These are phyloP conservation scores for Wilcoxina mikolae DNA, from an alignment of 495 filamentous ascomycete genomes.

Conservation along the genomic window DNA sequence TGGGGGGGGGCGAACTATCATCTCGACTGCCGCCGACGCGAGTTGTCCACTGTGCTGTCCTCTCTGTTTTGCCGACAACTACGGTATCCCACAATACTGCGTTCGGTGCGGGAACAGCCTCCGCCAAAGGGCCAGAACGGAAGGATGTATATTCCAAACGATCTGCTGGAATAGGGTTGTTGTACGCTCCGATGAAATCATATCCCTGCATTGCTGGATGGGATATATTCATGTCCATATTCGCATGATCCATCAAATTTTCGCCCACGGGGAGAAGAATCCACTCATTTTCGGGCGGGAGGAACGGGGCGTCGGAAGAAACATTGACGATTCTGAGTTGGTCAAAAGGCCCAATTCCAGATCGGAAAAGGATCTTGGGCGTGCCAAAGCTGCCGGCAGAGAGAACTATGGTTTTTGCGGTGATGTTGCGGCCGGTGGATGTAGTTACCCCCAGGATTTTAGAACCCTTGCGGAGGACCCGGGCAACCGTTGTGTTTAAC, in stretches of 20 bases:
- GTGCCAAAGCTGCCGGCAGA: slow-evolving; percentile 55
- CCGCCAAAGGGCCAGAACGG: slow-evolving; percentile 48
- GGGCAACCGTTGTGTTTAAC: slow-evolving; percentile 48
- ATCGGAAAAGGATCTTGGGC: slow-evolving; percentile 54
- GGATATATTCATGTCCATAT: slow-evolving; percentile 50
- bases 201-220: slow-evolving; percentile 46
- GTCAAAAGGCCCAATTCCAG: slow-evolving; percentile 49
- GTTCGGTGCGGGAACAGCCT: slow-evolving; percentile 53
- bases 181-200: slow-evolving; percentile 49
- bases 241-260: slow-evolving; percentile 58
- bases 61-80: slow-evolving; percentile 31
- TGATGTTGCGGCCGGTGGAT: slow-evolving; percentile 36
- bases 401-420: slow-evolving; percentile 50
- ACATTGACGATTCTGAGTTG: slow-evolving; percentile 43
- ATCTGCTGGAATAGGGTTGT: slow-evolving; percentile 34
- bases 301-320: slow-evolving; percentile 38
- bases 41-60: slow-evolving; percentile 50
- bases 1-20: slow-evolving; percentile 22
- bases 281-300: slow-evolving; percentile 41
- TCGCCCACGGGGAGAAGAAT: slow-evolving; percentile 62
- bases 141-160: slow-evolving; percentile 35
- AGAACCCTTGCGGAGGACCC: slow-evolving; percentile 48
- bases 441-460: slow-evolving; percentile 49
- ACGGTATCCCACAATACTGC: slow-evolving; percentile 47
- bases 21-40: slow-evolving; percentile 40